These are phyloP conservation scores for Smallanthus sonchifolius DNA, from an alignment of 129 eudicot species.

Conservation along the genomic window DNA sequence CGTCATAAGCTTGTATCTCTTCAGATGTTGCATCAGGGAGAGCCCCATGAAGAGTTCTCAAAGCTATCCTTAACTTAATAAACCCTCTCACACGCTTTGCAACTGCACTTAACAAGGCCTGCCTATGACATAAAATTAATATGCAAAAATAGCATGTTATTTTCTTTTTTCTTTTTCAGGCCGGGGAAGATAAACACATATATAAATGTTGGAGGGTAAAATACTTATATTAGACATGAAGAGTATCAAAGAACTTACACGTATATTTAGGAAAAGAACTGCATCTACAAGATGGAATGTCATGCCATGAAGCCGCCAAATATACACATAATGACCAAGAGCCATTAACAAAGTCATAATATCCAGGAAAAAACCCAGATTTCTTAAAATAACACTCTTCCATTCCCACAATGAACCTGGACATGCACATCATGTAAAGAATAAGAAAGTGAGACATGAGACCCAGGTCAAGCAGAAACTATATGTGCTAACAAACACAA, in stretches of 20 bases:
- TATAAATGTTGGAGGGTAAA: not conserved
- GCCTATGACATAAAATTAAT: constrained; percentile 11
- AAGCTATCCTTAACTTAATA: constrained; percentile 67
- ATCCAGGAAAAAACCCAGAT: constrained; percentile 80
- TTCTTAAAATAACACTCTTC: constrained; percentile 73
- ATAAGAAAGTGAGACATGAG: not conserved
- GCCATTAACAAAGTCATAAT: constrained; percentile 92
- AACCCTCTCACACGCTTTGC: constrained; percentile 71
- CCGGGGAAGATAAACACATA: not conserved
- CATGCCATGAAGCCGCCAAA: constrained; percentile 99
- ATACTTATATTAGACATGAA: not conserved
- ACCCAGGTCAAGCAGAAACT: not conserved
- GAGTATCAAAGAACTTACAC: constrained; percentile 45
- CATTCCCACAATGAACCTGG: constrained; percentile 88
- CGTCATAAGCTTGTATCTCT: constrained; percentile 86
- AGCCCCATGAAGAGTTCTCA: constrained; percentile 89
- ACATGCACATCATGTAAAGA: constrained; percentile 9
- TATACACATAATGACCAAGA: constrained; percentile 84
- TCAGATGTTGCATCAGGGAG: constrained; percentile 94
- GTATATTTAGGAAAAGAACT: constrained; percentile 82
- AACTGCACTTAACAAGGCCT: constrained; percentile 87
- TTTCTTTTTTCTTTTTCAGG: not conserved
- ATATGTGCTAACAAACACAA: not conserved
- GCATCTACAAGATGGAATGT: constrained; percentile 92
- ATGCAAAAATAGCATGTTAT: constrained; percentile 13